A percentile compares a stretch with the other conserved stretches of the same genome.
Evolutionary conservation across 2,329 filamentous ascomycete genomes (phyloP).

Genomic region (Fusarium poae): DNA sequence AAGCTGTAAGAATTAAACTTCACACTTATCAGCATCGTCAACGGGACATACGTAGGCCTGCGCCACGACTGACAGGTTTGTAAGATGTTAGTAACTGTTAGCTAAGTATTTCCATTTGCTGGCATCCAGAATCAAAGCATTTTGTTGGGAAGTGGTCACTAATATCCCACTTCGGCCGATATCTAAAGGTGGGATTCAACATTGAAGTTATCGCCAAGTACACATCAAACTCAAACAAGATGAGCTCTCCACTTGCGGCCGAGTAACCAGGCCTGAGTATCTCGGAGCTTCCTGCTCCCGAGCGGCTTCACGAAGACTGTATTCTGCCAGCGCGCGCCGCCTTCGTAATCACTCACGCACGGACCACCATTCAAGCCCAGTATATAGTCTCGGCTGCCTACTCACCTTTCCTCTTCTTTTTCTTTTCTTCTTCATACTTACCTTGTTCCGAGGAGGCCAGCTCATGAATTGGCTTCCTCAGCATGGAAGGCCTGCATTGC

Average conservation of each 20-base stretch:
- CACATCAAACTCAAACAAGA: conserved; percentile 18
- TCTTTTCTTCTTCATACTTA: conserved; percentile 66
- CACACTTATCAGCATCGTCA: not conserved
- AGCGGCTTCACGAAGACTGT: too few species aligned
- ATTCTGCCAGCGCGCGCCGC: conserved; percentile 2
- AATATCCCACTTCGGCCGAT: conserved; percentile 5
- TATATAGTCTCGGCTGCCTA: conserved; percentile 51
- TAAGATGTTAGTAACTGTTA: conserved; percentile 13
- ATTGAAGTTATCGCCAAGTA: conserved; percentile 13
- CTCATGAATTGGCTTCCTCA: conserved; percentile 61
- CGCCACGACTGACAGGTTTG: conserved; percentile 15
- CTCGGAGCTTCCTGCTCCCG: conserved; percentile 2
- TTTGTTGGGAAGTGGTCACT: not conserved
- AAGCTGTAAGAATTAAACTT: conserved; percentile 17
- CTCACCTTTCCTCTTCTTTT: conserved; percentile 41
- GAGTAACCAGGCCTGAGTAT: not conserved
- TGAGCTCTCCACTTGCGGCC: conserved; percentile 16
- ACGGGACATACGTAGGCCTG: not conserved
- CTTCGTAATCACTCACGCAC: conserved; percentile 21
- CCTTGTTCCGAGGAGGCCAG: conserved; percentile 61
- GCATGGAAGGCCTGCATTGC: conserved; percentile 66
- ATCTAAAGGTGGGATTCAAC: not conserved
- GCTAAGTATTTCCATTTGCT: not conserved
- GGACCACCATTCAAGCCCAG: fast-evolving
- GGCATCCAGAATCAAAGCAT: not conserved